Conservation (phyloP, 179 eudicot species). For the Beta macrorhiza region DNA sequence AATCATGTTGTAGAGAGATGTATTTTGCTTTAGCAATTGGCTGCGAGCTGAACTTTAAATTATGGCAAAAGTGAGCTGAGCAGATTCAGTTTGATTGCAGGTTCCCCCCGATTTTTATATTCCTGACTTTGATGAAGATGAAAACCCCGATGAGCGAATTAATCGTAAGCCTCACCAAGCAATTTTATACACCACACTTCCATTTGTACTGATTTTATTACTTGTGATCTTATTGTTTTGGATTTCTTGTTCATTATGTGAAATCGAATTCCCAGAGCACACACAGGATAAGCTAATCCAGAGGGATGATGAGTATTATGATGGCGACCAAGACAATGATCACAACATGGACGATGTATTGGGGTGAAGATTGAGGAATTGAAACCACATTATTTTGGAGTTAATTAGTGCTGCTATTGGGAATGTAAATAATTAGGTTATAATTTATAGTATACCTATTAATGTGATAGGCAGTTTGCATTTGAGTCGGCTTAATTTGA, state of each 20-base stretch:
- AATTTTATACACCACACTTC: neutral
- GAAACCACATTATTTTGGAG: conserved; percentile 11
- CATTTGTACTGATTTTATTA: conserved; percentile 6
- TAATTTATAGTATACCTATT: neutral
- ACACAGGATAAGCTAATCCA: conserved; percentile 73
- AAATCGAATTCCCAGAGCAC: conserved; percentile 48
- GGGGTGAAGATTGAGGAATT: conserved; percentile 1
- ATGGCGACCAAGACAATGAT: conserved; percentile 90
- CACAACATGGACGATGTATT: conserved; percentile 50
- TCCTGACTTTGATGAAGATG: conserved; percentile 93
- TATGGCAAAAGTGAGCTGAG: conserved; percentile 3
- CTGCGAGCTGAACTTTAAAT: neutral
- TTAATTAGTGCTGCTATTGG: conserved; percentile 1
- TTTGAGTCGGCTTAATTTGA: neutral
- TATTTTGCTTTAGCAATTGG: neutral
- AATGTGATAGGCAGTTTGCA: neutral
- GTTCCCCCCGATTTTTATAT: conserved; percentile 98
- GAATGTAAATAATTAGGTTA: conserved; percentile 18
- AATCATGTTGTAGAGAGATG: neutral
- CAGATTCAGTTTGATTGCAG: conserved; percentile 40
- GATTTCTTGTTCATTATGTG: neutral
- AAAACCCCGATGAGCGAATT: conserved; percentile 84
- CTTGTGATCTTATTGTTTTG: neutral
- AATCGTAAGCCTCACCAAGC: conserved; percentile 54
- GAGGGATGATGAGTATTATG: conserved; percentile 88